Conservation (phyloP, 306 rosid genomes). For the Astragalus membranaceus region DNA sequence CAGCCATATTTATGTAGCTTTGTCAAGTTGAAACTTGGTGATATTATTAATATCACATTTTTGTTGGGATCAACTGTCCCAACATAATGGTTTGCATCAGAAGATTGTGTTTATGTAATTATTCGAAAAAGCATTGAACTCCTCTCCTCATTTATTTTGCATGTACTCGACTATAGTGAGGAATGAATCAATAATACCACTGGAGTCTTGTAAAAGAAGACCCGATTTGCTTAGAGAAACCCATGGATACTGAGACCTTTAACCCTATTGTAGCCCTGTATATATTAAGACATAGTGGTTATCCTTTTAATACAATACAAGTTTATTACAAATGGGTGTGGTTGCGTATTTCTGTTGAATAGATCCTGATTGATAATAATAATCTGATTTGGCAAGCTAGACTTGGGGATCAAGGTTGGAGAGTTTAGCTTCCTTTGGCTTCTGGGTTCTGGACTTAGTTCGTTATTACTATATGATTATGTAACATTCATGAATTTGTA, state of each 20-base stretch:
- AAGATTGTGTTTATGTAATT: not conserved
- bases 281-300: too few species aligned
- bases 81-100: slow-evolving; percentile 7
- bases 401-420: not conserved
- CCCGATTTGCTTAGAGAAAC: not conserved
- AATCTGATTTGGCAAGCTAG: slow-evolving; percentile 4
- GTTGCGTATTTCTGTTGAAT: not conserved
- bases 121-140: not conserved
- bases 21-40: slow-evolving; percentile 11
- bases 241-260: not conserved
- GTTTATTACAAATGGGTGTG: not conserved
- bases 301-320: too few species aligned
- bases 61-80: not conserved
- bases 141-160: not conserved
- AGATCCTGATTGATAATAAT: not conserved
- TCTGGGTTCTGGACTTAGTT: not conserved
- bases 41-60: not conserved
- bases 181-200: not conserved
- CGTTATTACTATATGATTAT: not conserved
- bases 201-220: not conserved
- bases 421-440: slow-evolving; percentile 1
- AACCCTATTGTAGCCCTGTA: not conserved
- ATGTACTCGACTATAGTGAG: not conserved
- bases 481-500: not conserved
- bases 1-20: not conserved